Evolutionary conservation across 257 asterid genomes (phyloP), one percentile per base, ranked within the genome.

Genomic region (Scutellaria baicalensis): DNA sequence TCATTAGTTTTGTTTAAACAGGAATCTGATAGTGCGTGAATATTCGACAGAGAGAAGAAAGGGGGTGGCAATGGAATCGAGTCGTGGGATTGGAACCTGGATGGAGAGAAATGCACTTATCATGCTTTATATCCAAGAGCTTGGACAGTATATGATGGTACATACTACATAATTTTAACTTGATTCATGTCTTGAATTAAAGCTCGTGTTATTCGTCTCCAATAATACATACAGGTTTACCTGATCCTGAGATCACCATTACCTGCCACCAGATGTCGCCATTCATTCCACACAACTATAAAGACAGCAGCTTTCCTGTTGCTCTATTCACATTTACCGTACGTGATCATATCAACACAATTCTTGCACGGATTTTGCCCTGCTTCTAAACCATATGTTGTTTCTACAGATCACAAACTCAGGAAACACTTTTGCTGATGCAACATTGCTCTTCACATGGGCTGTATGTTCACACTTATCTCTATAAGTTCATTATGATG

Each of bases 31-130:
- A 49, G 20, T 38, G 51, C 18, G 21, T 14, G 40, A 48, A 60
- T 38, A 77, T 72, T 69, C 33, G 33, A 27, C 92, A 89, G 96
- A 66, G 81, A 77, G 68, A 62, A 70, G 40, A 72, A 82, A 69
- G 87, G 33, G 33, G 33, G 33, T 27, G 33, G 83, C 61, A 70
- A 75, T 61, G 93, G 95, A 66, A 81, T 90, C 51, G 81, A 79
- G 59, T 88, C 93, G 45, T 90, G 97, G 97, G 97, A 88, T 77
- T 90, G 97, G 97, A 81, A 83, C 61, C 87, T 90, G 58, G 80
- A 79, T 9, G 95, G 86, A 40, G 78, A 77, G 39, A 75, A 73
- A 71, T 90, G 84, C 70, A 83, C 88, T 45, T 90, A 88, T 71
- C 90, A 88, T 82, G 97, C 90, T 61, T 77, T 90, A 72, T 90